Conservation (phyloP, 2,329 filamentous ascomycete species). For the Ceratocystis lukuohia region DNA sequence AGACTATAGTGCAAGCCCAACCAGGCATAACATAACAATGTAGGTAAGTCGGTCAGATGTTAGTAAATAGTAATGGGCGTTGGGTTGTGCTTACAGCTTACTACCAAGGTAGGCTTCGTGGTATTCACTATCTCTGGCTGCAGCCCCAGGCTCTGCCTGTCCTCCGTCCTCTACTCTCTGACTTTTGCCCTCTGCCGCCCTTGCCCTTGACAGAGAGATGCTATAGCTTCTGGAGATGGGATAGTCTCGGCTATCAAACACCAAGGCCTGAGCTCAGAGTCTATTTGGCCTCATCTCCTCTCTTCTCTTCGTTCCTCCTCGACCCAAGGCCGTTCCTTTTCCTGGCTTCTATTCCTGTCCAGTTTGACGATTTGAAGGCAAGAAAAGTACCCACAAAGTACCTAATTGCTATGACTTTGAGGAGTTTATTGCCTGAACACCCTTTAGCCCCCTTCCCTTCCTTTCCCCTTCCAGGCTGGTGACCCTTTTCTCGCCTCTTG, state of each 20-base stretch:
- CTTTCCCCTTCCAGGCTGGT: background rate
- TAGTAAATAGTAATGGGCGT: background rate
- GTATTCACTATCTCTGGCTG: too few species aligned
- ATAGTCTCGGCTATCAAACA: background rate
- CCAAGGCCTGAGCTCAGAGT: background rate
- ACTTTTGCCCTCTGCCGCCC: too few species aligned
- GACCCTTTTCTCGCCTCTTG: slow-evolving; percentile 1
- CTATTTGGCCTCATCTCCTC: background rate
- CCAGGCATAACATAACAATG: too few species aligned
- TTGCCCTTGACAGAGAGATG: background rate
- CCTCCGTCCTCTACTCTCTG: too few species aligned
- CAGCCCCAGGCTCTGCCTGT: too few species aligned
- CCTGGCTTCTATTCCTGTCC: background rate
- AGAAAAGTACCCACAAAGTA: background rate
- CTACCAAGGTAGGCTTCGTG: background rate
- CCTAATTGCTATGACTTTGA: background rate
- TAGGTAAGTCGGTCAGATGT: background rate
- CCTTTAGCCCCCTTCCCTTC: background rate
- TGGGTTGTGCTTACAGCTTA: background rate
- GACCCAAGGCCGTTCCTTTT: background rate
- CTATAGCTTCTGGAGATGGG: background rate
- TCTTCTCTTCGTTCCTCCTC: background rate
- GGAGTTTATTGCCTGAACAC: background rate
- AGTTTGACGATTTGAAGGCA: background rate
- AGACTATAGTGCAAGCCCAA: background rate